These are phyloP conservation scores for Actinomucor elegans DNA, from an alignment of 371 early-diverging fungal species.

Conservation along the genomic window DNA sequence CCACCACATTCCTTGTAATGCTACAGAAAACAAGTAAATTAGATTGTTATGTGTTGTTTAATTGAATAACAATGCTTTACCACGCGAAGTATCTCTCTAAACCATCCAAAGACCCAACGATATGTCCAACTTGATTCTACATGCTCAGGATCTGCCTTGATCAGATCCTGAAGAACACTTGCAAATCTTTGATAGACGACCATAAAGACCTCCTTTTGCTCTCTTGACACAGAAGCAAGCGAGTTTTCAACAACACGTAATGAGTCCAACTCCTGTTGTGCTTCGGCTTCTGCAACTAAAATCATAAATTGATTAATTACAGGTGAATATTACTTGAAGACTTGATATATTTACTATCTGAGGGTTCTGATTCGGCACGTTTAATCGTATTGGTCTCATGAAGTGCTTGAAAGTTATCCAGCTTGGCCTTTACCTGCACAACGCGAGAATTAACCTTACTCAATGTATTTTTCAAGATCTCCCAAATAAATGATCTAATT, in stretches of 20 bases:
- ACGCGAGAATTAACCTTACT: constrained; percentile 84
- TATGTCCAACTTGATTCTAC: constrained; percentile 53
- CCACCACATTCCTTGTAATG: constrained; percentile 67
- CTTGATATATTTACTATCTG: no score
- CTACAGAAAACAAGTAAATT: constrained; percentile 26
- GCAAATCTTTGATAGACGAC: constrained; percentile 74
- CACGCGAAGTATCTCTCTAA: constrained; percentile 75
- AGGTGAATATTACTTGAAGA: no score
- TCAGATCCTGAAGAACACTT: constrained; percentile 50
- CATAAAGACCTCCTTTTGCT: constrained; percentile 83
- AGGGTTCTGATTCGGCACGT: constrained; percentile 22
- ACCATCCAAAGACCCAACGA: constrained; percentile 82
- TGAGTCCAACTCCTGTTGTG: constrained; percentile 53
- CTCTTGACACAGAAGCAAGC: constrained; percentile 66
- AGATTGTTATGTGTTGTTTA: not conserved
- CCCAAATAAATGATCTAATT: constrained; percentile 68
- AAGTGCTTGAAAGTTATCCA: constrained; percentile 38
- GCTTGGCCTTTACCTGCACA: constrained; percentile 65
- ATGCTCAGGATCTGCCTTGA: constrained; percentile 40
- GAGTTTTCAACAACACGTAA: constrained; percentile 64
- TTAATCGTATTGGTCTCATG: constrained; percentile 39
- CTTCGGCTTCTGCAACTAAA: constrained; percentile 44
- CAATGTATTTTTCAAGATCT: constrained; percentile 76
- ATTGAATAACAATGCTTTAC: constrained; percentile 20
- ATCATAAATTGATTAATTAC: not conserved